Evolutionary conservation across 495 filamentous ascomycete genomes (phyloP).

Genomic region (Filosporella fistucella): DNA sequence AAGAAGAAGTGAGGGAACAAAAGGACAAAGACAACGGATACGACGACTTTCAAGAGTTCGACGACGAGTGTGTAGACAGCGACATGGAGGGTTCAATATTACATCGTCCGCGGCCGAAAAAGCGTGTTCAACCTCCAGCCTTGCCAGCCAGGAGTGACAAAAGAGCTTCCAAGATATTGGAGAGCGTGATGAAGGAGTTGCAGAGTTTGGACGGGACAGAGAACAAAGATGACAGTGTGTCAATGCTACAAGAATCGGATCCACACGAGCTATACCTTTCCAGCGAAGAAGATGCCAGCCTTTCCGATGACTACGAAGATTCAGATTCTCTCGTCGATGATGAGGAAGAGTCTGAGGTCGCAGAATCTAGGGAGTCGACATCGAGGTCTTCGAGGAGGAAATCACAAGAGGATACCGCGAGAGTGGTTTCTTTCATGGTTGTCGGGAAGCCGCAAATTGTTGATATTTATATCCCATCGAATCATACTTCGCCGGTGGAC

Average conservation of each 20-base stretch:
- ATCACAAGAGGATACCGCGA: conserved; percentile 21
- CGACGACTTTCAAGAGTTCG: conserved; percentile 16
- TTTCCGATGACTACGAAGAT: conserved; percentile 23
- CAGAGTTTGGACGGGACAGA: conserved; percentile 13
- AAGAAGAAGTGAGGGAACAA: conserved; percentile 7
- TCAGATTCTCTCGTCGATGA: conserved; percentile 16
- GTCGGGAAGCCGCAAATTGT: conserved; percentile 23
- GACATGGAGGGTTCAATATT: conserved; percentile 24
- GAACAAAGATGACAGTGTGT: conserved; percentile 4
- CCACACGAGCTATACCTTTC: conserved; percentile 24
- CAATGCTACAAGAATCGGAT: conserved; percentile 14
- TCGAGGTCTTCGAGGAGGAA: conserved; percentile 17
- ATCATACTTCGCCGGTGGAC: conserved; percentile 1
- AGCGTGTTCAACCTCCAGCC: conserved; percentile 12
- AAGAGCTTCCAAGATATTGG: conserved; percentile 15
- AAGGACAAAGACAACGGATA: conserved; percentile 11
- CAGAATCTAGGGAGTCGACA: background rate
- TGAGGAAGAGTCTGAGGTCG: background rate
- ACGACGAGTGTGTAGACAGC: conserved; percentile 16
- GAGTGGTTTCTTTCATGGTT: conserved; percentile 17
- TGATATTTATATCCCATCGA: conserved; percentile 13
- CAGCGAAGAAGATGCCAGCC: conserved; percentile 25
- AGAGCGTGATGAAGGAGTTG: conserved; percentile 18
- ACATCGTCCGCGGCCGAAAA: conserved; percentile 9
- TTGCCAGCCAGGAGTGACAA: conserved; percentile 20